Evolutionary conservation across 352 stramenopile species (phyloP), one percentile per base, ranked within the genome.

Genomic region (Pythium brachiatum): DNA sequence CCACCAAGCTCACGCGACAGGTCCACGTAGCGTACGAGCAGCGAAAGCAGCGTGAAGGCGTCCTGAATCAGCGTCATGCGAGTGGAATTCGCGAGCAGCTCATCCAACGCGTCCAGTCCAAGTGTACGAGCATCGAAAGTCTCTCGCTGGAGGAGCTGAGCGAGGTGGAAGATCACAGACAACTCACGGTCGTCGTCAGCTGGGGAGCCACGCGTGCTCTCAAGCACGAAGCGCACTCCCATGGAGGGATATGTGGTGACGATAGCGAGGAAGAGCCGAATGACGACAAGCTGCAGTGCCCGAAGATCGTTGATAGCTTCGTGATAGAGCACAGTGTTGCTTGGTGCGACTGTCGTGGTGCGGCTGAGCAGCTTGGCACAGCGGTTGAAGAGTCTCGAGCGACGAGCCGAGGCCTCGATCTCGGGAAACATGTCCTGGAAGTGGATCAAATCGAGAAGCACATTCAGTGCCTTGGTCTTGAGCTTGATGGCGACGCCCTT

Each of bases 11-110:
- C 81, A 1, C 46, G 62, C 2, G 52, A 60, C 8, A 92, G 53
- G 73, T 92, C 76, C n/a, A 92, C 79, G 62, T 90, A 90, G 11
- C 74, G 76, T 13, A 75, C 76, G 44, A 92, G 73, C 29, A 90
- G 58, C 8, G 69, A 76, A 15, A 90, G 52, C 31, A 92, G 59
- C 31, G 68, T 65, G 66, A 92, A 88, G 7, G 83, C 72, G 44
- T 89, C 73, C 15, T 75, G 76, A 25, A 89, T 67, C 12, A 92
- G 68, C 38, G 58, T 34, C 31, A 80, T 58, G 9, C 73, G 69
- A 50, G 70, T 29, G 3, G 53, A 34, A n/a, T 83, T 61, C 2
- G 51, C 47, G 15, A 77, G 51, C 43, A 88, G 46, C 6, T 68
- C 59, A 23, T 77, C 66, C 7, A 68, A 48, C 15, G 53, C 53